Base-by-base conservation (phyloP, 2,329 filamentous ascomycete species). In the Purpureocillium takamizusanense region DNA sequence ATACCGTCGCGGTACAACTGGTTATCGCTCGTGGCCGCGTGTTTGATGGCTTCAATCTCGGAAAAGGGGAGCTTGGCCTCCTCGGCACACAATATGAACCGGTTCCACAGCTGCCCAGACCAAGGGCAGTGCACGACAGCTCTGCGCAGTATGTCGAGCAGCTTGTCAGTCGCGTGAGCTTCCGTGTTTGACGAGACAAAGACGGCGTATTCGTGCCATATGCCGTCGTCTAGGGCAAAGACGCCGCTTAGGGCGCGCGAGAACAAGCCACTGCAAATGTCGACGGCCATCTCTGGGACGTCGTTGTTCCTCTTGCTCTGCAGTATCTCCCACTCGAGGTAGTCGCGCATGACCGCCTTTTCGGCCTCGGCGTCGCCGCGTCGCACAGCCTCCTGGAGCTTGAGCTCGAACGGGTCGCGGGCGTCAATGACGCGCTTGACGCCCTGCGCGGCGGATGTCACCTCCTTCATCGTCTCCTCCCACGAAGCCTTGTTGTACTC, bases 111-210 rank as follows among this genome's bases (percentile, higher is more conserved):
- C 21, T 77, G 73, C 13, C 92, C 92, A 7, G 88, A 94, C 83
- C 88, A 94, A 2, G 92, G 89, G 50, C 90, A 95, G 60, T 97
- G 92, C 32, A 81, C 76, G 9, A 89, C 92, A 11, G 87, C 88
- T 46, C 88, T 77, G 50, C 87, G 81, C 3, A 94, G 69, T 7
- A 90, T 74, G 34, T 86, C 75, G 9, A 94, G 71, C 29, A 84
- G 60, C 23, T 51, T 53, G 27, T 48, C 51, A 60, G 72, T 39
- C 56, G 60, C 39, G 53, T 60, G 47, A 39, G 58, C 32, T 46
- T 62, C 46, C 48, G 55, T 48, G 59, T 63, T 39, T 47, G 61
- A 59, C 41, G 66, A 72, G n/a, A 92, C 63, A 47, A 87, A 88
- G 43, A 87, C 83, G 21, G 86, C 67, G 51, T 88, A 86, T 47